phyloP scores from a whole-genome alignment of 2,329 filamentous ascomycete genomes.

The Paecilomyces dactylethromorphus region DNA sequence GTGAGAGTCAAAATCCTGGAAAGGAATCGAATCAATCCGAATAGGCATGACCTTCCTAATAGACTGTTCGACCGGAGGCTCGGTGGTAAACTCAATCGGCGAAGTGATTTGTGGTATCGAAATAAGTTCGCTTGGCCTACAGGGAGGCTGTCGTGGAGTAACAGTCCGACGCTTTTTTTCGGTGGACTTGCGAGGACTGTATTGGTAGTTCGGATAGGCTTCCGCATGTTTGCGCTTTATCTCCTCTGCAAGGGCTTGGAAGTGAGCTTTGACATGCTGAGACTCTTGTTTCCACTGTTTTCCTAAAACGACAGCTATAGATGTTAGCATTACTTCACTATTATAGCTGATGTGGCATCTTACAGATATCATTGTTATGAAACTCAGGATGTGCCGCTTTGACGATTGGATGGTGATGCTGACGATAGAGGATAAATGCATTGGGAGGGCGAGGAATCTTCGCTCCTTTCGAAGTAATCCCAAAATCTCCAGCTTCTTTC shows the following conservation, averaged over 20 bases:
- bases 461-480: conserved; percentile 12
- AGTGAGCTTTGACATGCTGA: conserved; percentile 28
- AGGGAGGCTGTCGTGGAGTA: conserved; percentile 21
- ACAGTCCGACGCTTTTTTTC: conserved; percentile 40
- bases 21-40: not conserved
- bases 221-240: conserved; percentile 33
- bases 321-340: conserved; percentile 9
- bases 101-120: conserved; percentile 2
- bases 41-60: not conserved
- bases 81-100: conserved; percentile 1
- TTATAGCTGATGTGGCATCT: conserved; percentile 11
- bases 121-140: conserved; percentile 1
- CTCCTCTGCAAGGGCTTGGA: conserved; percentile 31
- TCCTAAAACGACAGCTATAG: conserved; percentile 33
- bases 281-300: conserved; percentile 35
- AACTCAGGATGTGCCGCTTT: conserved; percentile 33
- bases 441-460: conserved; percentile 41
- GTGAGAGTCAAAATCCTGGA: too few relatives aligned
- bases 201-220: conserved; percentile 39
- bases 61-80: not conserved
- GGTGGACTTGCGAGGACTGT: conserved; percentile 40
- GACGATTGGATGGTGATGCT: conserved; percentile 30
- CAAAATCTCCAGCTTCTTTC: conserved; percentile 4
- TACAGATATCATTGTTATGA: conserved; percentile 42
- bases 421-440: conserved; percentile 41